Evolutionary conservation across 257 asterid genomes (phyloP).

Genomic region (Penstemon davidsonii): DNA sequence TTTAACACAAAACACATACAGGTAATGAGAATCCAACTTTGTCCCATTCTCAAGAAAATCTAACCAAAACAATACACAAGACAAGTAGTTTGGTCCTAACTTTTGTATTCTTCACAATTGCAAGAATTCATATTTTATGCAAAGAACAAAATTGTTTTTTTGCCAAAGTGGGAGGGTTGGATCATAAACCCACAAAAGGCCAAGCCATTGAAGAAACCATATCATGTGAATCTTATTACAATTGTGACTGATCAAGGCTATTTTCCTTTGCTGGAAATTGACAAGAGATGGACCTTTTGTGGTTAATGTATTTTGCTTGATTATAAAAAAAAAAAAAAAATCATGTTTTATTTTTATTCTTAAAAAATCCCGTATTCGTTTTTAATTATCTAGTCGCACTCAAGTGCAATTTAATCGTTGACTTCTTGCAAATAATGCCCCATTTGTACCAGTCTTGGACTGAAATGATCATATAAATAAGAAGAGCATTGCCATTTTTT

Average conservation of each 20-base stretch:
- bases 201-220: constrained; percentile 15
- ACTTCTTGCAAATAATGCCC: too few species aligned
- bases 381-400: too few species aligned
- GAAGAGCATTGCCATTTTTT: too few species aligned
- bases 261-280: constrained; percentile 11
- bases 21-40: constrained; percentile 20
- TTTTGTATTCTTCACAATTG: constrained; percentile 5
- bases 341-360: too few species aligned
- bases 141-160: constrained; percentile 25
- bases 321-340: too few species aligned
- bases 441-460: too few species aligned
- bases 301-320: too few species aligned
- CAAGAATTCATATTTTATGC: constrained; percentile 20
- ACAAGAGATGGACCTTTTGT: not conserved
- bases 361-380: too few species aligned
- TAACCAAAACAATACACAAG: constrained; percentile 11
- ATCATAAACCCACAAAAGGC: constrained; percentile 15
- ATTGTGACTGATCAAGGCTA: constrained; percentile 5
- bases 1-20: not conserved
- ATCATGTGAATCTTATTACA: constrained; percentile 4
- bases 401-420: too few species aligned
- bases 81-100: constrained; percentile 21
- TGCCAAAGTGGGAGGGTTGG: constrained; percentile 14
- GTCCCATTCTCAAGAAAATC: constrained; percentile 16
- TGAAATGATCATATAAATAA: too few species aligned